Evolutionary conservation across 345 rosid species (phyloP), one percentile per base, ranked within the genome.

Genomic region (Gossypium arboreum): DNA sequence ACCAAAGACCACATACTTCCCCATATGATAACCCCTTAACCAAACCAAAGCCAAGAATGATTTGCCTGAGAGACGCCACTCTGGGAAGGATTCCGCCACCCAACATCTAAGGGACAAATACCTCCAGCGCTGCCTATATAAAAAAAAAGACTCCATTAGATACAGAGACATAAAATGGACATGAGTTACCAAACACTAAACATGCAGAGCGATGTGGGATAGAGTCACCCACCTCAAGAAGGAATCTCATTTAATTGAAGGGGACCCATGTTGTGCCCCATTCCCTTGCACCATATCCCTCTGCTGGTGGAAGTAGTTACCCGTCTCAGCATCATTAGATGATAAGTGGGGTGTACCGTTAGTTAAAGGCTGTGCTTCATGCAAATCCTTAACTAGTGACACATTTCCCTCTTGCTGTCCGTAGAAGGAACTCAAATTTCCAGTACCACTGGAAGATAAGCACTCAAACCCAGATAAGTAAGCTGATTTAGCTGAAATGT

Each of bases 41-140:
- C 61, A 60, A 76, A 76, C 69, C 75, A 79, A 82, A 88, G 92
- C 92, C 92, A 88, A 88, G 92, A 88, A 88, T 86, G 92, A 88
- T 64, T 88, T 88, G 90, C 90, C 92, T 78, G 85, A 72, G 81
- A 71, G 65, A 68, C 70, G 15, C 74, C 77, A 25, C 61, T 12
- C 75, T 17, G 4, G 17, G 20, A 71, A 55, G 75, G 12, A 27
- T 63, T 64, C 64, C 39, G 45, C 75, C 47, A 69, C 67, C 77
- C 79, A 18, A 27, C 76, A 45, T 3, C 41, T 1, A 10, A 44
- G 66, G 65, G 54, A 60, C 17, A 47, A 43, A 48, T 11, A 0
- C 34, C 73, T 75, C 78, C 75, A 77, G 76, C 74, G 54, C 73
- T 43, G 51, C 82, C 83, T 78, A 77, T 75, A 50, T 11, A 44